These are phyloP conservation scores for Nitzschia sp. DNA, from an alignment of 108 stramenopile species.

Conservation along the genomic window DNA sequence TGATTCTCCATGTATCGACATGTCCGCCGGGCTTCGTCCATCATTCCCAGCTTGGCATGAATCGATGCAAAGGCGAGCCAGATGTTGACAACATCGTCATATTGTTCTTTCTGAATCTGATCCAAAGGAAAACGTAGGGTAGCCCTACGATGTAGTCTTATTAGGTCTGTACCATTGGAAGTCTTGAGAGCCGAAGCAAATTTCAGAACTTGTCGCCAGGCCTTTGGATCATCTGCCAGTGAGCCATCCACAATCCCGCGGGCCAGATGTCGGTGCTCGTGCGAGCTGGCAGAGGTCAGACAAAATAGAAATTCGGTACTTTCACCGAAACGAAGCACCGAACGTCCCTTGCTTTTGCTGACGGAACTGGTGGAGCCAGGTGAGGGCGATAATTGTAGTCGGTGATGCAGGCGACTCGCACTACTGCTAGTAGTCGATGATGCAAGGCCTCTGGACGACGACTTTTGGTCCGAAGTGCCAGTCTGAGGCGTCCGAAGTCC, in stretches of 20 bases:
- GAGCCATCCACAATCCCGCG: slow-evolving; percentile 40
- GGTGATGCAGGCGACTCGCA: neutral
- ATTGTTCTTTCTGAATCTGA: neutral
- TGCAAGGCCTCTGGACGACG: neutral
- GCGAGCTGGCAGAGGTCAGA: slow-evolving; percentile 25
- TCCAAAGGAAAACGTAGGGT: slow-evolving; percentile 63
- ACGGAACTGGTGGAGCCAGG: neutral
- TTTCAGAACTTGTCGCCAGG: slow-evolving; percentile 44
- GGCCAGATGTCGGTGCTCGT: slow-evolving; percentile 33
- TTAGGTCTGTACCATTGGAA: slow-evolving; percentile 30
- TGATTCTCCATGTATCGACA: slow-evolving; percentile 53
- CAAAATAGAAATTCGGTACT: slow-evolving; percentile 71
- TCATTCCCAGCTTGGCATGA: slow-evolving; percentile 30
- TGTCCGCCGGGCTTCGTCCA: slow-evolving; percentile 51
- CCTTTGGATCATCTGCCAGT: slow-evolving; percentile 35
- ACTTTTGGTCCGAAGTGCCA: neutral
- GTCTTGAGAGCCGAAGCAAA: slow-evolving; percentile 7
- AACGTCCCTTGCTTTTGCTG: slow-evolving; percentile 9
- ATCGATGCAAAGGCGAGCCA: slow-evolving; percentile 69
- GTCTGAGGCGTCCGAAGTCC: slow-evolving; percentile 1
- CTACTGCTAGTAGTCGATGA: neutral
- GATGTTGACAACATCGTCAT: slow-evolving; percentile 43
- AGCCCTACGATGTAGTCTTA: slow-evolving; percentile 70
- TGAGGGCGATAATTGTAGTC: neutral
- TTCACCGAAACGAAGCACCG: slow-evolving; percentile 75